Evolutionary conservation across 2,329 filamentous ascomycete species (phyloP).

Genomic region (Teratosphaeria pseudoeucalypti): DNA sequence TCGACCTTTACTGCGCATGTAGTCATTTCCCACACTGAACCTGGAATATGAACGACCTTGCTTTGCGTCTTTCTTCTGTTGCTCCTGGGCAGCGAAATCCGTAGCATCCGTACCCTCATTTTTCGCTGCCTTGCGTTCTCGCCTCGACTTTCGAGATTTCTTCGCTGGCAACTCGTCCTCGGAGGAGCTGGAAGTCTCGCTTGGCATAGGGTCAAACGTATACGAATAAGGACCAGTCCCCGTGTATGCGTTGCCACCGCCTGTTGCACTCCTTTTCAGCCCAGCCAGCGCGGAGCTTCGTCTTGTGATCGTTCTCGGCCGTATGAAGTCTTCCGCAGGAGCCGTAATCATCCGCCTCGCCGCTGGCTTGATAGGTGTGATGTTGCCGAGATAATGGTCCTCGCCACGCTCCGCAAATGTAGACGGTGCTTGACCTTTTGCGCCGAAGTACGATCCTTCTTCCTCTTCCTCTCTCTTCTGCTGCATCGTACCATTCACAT

Average conservation of each 20-base stretch:
- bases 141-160: slow-evolving; percentile 2
- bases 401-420: background rate
- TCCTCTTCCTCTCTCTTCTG: background rate
- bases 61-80: slow-evolving; percentile 8
- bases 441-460: background rate
- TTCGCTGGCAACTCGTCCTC: slow-evolving; percentile 9
- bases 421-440: background rate
- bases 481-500: background rate
- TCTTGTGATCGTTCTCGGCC: background rate
- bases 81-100: slow-evolving; percentile 1
- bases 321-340: background rate
- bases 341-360: slow-evolving; percentile 1
- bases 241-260: slow-evolving; percentile 1
- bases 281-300: slow-evolving; percentile 13
- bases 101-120: slow-evolving; percentile 4
- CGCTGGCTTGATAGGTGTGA: background rate
- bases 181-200: slow-evolving; percentile 18
- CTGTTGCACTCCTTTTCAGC: slow-evolving; percentile 10
- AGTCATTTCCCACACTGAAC: slow-evolving; percentile 53
- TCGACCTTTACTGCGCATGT: slow-evolving; percentile 54
- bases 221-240: slow-evolving; percentile 13
- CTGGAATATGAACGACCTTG: slow-evolving; percentile 33
- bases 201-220: slow-evolving; percentile 19
- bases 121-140: background rate
- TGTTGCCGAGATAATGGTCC: background rate